These are phyloP conservation scores for Macrolepiota dolichaula DNA, from an alignment of 768 basidiomycete genomes.

Conservation along the genomic window DNA sequence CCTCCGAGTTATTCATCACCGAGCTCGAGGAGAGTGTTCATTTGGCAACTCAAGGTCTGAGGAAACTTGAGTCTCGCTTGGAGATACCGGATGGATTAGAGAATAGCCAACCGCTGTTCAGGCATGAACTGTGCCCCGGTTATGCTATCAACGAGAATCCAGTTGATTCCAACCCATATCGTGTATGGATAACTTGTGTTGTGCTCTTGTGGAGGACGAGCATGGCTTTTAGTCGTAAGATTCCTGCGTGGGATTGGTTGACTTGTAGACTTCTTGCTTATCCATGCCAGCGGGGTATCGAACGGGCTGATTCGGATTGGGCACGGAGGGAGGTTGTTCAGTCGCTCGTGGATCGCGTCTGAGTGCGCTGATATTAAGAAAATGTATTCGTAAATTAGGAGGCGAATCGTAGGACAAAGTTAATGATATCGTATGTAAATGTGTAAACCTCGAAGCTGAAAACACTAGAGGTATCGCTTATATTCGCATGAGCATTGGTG, in stretches of 20 bases:
- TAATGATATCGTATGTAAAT: too few species aligned
- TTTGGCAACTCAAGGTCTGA: background rate
- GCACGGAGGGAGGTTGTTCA: background rate
- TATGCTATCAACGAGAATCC: background rate
- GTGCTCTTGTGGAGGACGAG: conserved; percentile 3
- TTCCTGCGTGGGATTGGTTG: background rate
- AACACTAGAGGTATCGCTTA: too few species aligned
- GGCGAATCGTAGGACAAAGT: too few species aligned
- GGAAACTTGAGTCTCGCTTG: background rate
- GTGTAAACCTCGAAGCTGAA: too few species aligned
- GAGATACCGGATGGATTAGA: background rate
- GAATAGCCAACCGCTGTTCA: background rate
- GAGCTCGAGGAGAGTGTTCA: background rate
- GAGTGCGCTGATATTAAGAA: background rate
- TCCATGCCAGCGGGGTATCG: background rate
- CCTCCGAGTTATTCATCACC: background rate
- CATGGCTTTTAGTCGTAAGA: background rate
- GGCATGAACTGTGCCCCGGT: background rate
- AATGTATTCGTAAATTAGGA: too few species aligned
- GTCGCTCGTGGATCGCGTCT: background rate
- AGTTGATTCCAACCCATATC: background rate
- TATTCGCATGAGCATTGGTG: background rate
- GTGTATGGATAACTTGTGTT: background rate
- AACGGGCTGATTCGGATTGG: background rate
- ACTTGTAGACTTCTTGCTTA: conserved; percentile 1